Evolutionary conservation across 306 rosid genomes (phyloP), one percentile per base, ranked within the genome.

Genomic region (Dryas octopetala): DNA sequence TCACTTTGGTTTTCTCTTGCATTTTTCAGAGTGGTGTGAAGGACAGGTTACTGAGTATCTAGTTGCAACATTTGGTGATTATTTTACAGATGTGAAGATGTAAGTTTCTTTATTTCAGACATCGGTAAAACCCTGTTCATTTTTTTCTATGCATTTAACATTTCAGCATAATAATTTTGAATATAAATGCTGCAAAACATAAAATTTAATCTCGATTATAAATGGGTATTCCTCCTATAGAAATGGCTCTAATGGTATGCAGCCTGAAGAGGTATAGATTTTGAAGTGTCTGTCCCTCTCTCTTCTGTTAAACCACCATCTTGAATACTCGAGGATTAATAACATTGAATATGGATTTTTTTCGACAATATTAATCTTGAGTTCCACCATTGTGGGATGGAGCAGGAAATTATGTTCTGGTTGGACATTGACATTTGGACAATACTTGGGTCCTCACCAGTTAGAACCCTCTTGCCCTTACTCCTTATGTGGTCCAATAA

Each of bases 61-160:
- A 68, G 97, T 92, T 80, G 97, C 96, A 80, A 92, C 99, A 38
- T 95, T 95, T 80, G 85, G 97, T 41, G 99, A 95, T 83, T 95
- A 95, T 84, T 95, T 95, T 75, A 76, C 84, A n/a, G 97, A 95
- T 77, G 93, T 95, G 53, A 95, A 95, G 81, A 83, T 92, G 99
- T 95, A 86, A 95, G 97, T 79, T 54, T 61, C 78, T 67, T 38
- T 70, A 50, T 44, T 76, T 62, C 67, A 51, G 60, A 23, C n/a
- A 26, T 47, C 74, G 9, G 52, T 6, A 19, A 57, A 58, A 7
- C 26, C n/a, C 55, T 57, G 32, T 71, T 53, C 47, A 19, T 71
- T 9, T 16, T 71, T 43, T 44, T 71, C 3, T 28, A 9, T 69
- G 49, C 13, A 15, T 40, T 68, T 13, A 70, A 10, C 13, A 7